These are phyloP conservation scores for Pythium dissotocum DNA, from an alignment of 352 stramenopile genomes.

Conservation along the genomic window DNA sequence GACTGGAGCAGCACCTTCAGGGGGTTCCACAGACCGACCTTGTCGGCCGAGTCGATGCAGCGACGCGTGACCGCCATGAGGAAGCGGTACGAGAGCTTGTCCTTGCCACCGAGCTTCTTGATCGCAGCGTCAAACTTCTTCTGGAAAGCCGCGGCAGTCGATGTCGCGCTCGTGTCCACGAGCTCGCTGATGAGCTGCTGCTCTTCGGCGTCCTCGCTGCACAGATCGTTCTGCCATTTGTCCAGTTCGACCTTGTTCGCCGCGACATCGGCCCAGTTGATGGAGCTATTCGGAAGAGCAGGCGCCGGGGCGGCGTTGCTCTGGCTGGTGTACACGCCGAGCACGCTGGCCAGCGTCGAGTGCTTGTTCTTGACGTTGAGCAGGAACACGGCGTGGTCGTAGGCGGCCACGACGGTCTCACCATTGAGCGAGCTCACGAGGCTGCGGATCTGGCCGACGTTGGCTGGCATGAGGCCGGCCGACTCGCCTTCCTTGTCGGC, in stretches of 20 bases:
- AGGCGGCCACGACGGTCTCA: constrained; percentile 60
- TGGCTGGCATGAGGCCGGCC: constrained; percentile 22
- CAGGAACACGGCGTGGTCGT: constrained; percentile 64
- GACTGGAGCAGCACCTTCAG: constrained; percentile 55
- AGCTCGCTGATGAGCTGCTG: constrained; percentile 61
- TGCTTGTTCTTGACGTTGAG: constrained; percentile 71
- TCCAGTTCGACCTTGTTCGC: constrained; percentile 33
- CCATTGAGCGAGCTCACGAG: constrained; percentile 54
- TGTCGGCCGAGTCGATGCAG: constrained; percentile 54
- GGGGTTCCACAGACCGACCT: constrained; percentile 49
- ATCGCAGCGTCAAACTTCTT: constrained; percentile 52
- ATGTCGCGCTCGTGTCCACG: constrained; percentile 37
- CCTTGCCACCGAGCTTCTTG: constrained; percentile 28
- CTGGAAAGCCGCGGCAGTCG: constrained; percentile 43
- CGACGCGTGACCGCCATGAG: constrained; percentile 55
- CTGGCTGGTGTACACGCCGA: constrained; percentile 40
- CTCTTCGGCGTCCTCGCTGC: constrained; percentile 46
- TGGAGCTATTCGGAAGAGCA: constrained; percentile 42
- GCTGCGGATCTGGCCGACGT: constrained; percentile 46
- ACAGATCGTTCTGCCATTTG: constrained; percentile 52
- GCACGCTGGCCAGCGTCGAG: constrained; percentile 69
- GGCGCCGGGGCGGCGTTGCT: constrained; percentile 18
- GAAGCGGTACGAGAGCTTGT: constrained; percentile 57
- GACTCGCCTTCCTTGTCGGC: constrained; percentile 30
- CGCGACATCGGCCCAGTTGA: constrained; percentile 48